Evolutionary conservation across 2,329 filamentous ascomycete genomes (phyloP), one percentile per base, ranked within the genome.

Genomic region (Monosporascus sp.): DNA sequence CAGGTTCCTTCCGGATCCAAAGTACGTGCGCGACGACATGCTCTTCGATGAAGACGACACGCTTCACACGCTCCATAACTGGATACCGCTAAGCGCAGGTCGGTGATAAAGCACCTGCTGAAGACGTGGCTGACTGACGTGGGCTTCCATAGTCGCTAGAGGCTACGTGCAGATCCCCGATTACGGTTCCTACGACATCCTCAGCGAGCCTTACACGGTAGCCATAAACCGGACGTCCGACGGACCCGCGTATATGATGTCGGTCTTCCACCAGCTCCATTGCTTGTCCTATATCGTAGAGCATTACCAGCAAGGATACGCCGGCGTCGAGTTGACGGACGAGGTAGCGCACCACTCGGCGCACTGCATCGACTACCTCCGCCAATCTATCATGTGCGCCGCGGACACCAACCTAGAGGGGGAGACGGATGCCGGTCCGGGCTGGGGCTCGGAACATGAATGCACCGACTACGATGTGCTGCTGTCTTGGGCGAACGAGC

Each of bases 311-410:
- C 61, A 61, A n/a, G 69, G 69, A 7, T 72, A 69, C 58, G 66
- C 53, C 37, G 65, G 66, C 5, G 53, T 62, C 24, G 57, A 65
- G 39, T 48, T 70, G 52, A 65, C 65, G 11, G 59, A 68, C 4
- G 65, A 70, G 48, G 61, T 69, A 2, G 68, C 67, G 3, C 64
- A 68, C 15, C 71, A 73, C 58, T 63, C 68, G 47, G 57, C 65
- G 20, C 70, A 73, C 55, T 73, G 70, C 63, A 68, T 72, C 55
- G 70, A 73, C 50, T 72, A 72, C 45, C 56, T 73, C 8, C 65
- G 70, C 17, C 69, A 72, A 53, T 65, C 63, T 25, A 65, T 73
- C 51, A 67, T 69, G 58, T 73, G 70, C 43, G 58, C 66, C 0
- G 70, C 64, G 14, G 70, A 72, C 59, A 68, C 67, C n/a, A 71